Conservation (phyloP, 2,329 filamentous ascomycete species). For the Cladosporium sp. region DNA sequence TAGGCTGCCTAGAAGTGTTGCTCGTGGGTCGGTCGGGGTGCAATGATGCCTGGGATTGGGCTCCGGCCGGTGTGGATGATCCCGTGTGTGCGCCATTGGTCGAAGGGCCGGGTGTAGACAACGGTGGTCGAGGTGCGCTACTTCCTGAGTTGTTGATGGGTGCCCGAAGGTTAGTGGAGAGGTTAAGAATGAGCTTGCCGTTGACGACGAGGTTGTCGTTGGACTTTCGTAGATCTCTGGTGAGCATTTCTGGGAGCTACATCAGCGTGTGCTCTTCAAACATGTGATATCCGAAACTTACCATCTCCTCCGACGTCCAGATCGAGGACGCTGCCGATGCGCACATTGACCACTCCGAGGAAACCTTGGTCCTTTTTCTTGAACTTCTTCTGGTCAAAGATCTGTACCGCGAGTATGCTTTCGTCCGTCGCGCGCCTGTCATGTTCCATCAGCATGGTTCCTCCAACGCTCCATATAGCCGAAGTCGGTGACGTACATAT, state of each 20-base stretch:
- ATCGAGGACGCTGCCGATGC: conserved; percentile 90
- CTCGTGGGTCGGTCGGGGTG: conserved; percentile 25
- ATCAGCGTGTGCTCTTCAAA: conserved; percentile 17
- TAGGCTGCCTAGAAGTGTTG: conserved; percentile 22
- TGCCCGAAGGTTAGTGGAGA: conserved; percentile 80
- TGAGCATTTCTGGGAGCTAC: conserved; percentile 74
- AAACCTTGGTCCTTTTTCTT: conserved; percentile 99
- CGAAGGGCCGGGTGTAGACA: conserved; percentile 31
- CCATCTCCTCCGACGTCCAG: conserved; percentile 85
- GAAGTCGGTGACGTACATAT: conserved; percentile 61
- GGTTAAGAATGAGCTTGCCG: conserved; percentile 92
- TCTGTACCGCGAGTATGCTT: conserved; percentile 94
- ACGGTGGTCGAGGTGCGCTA: conserved; percentile 37
- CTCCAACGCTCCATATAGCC: not conserved
- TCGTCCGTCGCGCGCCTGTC: conserved; percentile 83
- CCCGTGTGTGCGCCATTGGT: conserved; percentile 33
- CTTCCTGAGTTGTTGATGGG: conserved; percentile 56
- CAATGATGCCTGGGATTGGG: conserved; percentile 33
- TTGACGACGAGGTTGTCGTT: conserved; percentile 97
- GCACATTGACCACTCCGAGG: conserved; percentile 93
- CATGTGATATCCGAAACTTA: conserved; percentile 43
- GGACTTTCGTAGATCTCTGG: conserved; percentile 92
- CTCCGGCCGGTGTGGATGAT: conserved; percentile 37
- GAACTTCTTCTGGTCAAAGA: conserved; percentile 99
- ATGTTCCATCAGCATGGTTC: conserved; percentile 7